phyloP scores from a whole-genome alignment of 2,329 filamentous ascomycete species.

The Pseudogymnoascus destructans region DNA sequence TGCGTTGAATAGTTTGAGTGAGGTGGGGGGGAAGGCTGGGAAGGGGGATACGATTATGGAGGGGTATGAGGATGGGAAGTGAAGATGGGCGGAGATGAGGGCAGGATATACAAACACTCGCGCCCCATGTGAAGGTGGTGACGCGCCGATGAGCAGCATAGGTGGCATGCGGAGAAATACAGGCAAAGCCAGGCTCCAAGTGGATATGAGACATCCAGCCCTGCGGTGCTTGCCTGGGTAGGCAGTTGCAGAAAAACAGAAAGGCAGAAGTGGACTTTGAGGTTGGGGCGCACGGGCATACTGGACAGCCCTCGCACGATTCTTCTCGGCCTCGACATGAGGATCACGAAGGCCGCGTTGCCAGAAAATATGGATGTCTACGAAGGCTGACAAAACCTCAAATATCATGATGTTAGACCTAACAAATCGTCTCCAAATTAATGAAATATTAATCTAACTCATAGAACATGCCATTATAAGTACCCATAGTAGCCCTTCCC shows the following conservation, averaged over 20 bases:
- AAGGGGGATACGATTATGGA: conserved; percentile 27
- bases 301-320: neutral
- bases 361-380: neutral
- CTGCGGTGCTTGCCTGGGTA: neutral
- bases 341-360: neutral
- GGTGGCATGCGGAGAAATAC: conserved; percentile 13
- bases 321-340: neutral
- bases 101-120: neutral
- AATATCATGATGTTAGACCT: neutral
- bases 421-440: neutral
- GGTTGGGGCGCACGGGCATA: neutral
- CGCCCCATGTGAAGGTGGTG: neutral
- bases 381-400: neutral
- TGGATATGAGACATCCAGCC: conserved; percentile 25
- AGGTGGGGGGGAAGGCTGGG: conserved; percentile 31
- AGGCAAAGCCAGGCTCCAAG: conserved; percentile 29
- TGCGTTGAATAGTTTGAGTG: conserved; percentile 41
- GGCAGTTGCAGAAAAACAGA: neutral
- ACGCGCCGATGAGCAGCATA: neutral
- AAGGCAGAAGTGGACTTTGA: neutral
- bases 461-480: neutral
- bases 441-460: neutral
- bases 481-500: neutral
- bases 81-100: neutral
- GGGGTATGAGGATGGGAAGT: conserved; percentile 3